phyloP scores from a whole-genome alignment of 345 rosid species.

The Dipteronia dyeriana region DNA sequence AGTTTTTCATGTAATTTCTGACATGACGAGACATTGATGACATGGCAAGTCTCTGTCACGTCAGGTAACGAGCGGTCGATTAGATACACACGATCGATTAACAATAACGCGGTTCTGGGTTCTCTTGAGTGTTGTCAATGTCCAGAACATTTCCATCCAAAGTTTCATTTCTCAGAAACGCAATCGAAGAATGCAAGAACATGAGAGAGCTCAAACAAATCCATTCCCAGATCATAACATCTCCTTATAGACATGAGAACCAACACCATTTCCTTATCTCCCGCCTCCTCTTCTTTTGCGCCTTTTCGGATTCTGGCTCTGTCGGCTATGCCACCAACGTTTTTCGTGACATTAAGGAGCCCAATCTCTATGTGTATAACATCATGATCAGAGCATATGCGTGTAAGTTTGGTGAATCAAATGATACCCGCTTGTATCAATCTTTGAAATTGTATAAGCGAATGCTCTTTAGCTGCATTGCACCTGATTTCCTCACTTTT shows the following conservation, averaged over 20 bases:
- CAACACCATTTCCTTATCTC: conserved; percentile 32
- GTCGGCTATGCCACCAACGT: conserved; percentile 43
- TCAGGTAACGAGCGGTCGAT: too few species aligned
- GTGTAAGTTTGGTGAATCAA: conserved; percentile 6
- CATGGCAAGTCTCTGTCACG: too few species aligned
- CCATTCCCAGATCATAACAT: conserved; percentile 45
- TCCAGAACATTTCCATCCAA: conserved; percentile 4
- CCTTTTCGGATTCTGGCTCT: conserved; percentile 44
- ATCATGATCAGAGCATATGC: conserved; percentile 64
- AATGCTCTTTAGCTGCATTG: conserved; percentile 42
- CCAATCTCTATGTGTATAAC: conserved; percentile 40
- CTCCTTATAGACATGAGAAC: conserved; percentile 24
- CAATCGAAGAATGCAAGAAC: conserved; percentile 38
- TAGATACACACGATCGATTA: too few species aligned
- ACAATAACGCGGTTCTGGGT: neutral
- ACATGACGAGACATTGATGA: too few species aligned
- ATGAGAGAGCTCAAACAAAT: conserved; percentile 44
- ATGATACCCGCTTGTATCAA: conserved; percentile 1
- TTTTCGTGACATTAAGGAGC: conserved; percentile 33
- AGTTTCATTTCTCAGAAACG: conserved; percentile 2
- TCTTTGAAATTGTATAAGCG: conserved; percentile 42
- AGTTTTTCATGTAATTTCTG: too few species aligned
- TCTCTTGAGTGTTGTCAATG: neutral
- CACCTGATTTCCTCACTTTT: conserved; percentile 53
- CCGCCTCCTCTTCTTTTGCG: conserved; percentile 54